phyloP scores from a whole-genome alignment of 2,329 filamentous ascomycete genomes.

The Fragosphaeria purpurea region DNA sequence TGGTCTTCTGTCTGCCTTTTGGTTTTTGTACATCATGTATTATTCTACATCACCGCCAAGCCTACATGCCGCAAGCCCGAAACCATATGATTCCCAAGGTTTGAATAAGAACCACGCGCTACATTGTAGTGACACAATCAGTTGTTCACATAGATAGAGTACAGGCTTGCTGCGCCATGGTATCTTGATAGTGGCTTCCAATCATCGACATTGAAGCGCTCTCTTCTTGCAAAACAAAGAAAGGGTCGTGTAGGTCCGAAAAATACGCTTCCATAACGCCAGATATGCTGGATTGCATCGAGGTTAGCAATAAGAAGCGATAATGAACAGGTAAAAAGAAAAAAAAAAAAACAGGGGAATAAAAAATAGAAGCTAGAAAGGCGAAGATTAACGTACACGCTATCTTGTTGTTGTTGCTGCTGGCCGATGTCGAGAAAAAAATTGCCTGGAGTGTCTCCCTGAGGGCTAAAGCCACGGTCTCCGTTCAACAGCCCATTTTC shows the following conservation, averaged over 20 bases:
- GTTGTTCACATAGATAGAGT: not conserved
- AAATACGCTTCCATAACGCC: constrained; percentile 15
- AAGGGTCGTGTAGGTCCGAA: constrained; percentile 12
- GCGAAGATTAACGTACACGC: constrained; percentile 2
- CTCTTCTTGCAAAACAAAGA: constrained; percentile 9
- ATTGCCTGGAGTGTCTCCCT: constrained; percentile 9
- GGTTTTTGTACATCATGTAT: too few relatives aligned
- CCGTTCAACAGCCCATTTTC: constrained; percentile 15
- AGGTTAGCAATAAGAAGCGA: not conserved
- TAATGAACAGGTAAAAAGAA: too few relatives aligned
- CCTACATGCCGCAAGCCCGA: too few relatives aligned
- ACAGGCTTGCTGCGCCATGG: not conserved
- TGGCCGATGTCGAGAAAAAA: constrained; percentile 13
- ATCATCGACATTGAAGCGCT: constrained; percentile 2
- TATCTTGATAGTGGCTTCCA: constrained; percentile 6
- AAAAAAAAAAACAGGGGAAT: not conserved
- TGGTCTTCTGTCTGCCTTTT: too few relatives aligned
- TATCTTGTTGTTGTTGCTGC: constrained; percentile 8
- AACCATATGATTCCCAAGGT: too few relatives aligned
- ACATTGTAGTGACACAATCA: too few relatives aligned
- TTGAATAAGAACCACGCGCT: too few relatives aligned
- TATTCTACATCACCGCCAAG: too few relatives aligned
- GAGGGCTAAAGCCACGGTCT: constrained; percentile 13
- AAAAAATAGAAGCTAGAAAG: not conserved
- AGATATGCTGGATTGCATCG: constrained; percentile 1